Evolutionary conservation across 441 rosid genomes (phyloP).

Genomic region (Eutrema salsugineum): DNA sequence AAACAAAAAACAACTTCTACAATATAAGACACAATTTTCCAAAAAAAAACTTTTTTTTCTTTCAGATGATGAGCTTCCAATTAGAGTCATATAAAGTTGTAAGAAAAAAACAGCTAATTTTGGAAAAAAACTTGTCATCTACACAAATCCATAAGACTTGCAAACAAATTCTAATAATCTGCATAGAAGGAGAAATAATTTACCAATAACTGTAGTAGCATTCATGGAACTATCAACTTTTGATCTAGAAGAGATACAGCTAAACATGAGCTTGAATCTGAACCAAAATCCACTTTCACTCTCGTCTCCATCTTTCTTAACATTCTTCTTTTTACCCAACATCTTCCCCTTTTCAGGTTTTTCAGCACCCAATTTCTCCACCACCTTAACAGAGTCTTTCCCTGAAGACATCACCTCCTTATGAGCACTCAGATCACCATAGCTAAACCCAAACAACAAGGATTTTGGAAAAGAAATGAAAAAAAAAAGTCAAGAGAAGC

Average conservation of each 20-base stretch:
- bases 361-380: constrained; percentile 31
- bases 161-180: neutral
- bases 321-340: constrained; percentile 31
- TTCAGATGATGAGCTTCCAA: neutral
- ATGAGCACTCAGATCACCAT: constrained; percentile 28
- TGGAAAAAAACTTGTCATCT: neutral
- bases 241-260: constrained; percentile 94
- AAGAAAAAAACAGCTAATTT: neutral
- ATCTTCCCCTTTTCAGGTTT: constrained; percentile 48
- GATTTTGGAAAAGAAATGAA: neutral
- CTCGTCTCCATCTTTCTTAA: constrained; percentile 39
- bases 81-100: neutral
- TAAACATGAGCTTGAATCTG: constrained; percentile 51
- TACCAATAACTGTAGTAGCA: constrained; percentile 48
- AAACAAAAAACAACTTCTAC: neutral
- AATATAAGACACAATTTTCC: neutral
- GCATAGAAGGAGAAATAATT: neutral
- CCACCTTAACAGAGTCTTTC: constrained; percentile 45
- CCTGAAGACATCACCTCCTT: constrained; percentile 46
- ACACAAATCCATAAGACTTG: neutral
- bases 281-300: constrained; percentile 70
- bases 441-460: neutral
- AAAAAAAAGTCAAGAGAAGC: constrained; percentile 10
- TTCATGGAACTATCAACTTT: constrained; percentile 84
- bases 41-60: too few relatives aligned